Evolutionary conservation across 2,329 filamentous ascomycete genomes (phyloP), one percentile per base, ranked within the genome.

Genomic region (Cordyceps fumosorosea): DNA sequence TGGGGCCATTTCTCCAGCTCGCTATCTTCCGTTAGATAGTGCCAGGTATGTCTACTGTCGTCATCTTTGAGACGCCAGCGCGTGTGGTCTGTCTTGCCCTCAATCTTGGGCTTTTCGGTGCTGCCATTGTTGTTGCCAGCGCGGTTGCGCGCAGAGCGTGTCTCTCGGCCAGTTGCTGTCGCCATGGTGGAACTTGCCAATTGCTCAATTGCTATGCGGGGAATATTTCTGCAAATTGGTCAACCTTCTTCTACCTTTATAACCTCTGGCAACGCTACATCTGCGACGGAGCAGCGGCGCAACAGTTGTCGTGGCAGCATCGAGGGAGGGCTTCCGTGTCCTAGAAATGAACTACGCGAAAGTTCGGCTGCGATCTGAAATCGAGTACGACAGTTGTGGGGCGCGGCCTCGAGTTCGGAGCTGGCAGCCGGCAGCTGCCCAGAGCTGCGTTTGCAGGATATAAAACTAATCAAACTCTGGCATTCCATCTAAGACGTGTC

Each of bases 41-140:
- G 90, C 95, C 95, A 99, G 56, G 91, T 96, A 69, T 97, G 92
- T 61, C 90, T 83, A 55, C 95, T 93, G 57, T 85, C 83, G 64
- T 96, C 90, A 70, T 96, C 89, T 64, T 86, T 83, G 72, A 98
- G 77, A 65, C 95, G 85, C 95, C 95, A 99, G 74, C 89, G 82
- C 8, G 85, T 83, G 66, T 85, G 84, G 75, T 99, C 93, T 5
- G 92, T 97, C 70, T 83, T 85, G 45, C 80, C 76, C 52, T 75
- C 76, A 54, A 85, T 72, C 64, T 73, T 78, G 37, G 79, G 78
- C 55, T 74, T 76, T 67, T 83, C 83, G 40, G 77, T 74, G 63
- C 70, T 75, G 40, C 69, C 67, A 52, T 70, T 7, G 34, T 64
- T 70, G 60, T 78, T 76, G 64, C 73, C 74, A 45, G 72, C 70